A percentile compares a stretch with the other conserved stretches of the same genome.
These are phyloP conservation scores for Eimeria acervulina DNA, from an alignment of 169 alveolate species.

Conservation along the genomic window DNA sequence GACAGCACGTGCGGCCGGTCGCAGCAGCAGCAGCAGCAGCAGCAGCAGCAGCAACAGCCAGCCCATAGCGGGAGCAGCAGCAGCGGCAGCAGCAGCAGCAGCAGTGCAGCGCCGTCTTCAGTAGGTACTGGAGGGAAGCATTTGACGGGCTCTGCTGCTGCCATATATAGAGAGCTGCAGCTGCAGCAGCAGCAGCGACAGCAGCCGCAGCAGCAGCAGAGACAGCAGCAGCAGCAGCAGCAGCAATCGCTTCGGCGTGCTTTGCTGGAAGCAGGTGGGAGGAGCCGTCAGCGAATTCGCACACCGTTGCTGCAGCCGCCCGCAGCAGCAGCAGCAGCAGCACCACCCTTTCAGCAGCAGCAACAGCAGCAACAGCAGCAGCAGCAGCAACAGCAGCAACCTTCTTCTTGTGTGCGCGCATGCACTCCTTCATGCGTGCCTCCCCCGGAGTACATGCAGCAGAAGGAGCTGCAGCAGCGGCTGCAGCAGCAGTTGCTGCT, in stretches of 20 bases:
- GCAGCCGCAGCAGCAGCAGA: conserved; percentile 14
- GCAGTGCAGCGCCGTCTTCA: too few relatives aligned
- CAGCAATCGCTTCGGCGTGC: neutral
- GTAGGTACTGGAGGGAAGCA: too few relatives aligned
- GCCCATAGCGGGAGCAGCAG: neutral
- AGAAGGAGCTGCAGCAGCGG: too few relatives aligned
- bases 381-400: neutral
- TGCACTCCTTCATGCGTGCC: too few relatives aligned
- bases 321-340: neutral
- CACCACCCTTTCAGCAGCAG: neutral
- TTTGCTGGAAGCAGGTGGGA: neutral
- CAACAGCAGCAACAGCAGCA: neutral
- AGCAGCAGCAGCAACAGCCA: neutral
- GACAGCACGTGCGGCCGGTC: neutral
- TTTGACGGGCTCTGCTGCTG: too few relatives aligned
- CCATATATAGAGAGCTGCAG: too few relatives aligned
- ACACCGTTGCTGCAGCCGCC: neutral
- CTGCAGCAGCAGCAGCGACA: neutral
- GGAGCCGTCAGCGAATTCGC: conserved; percentile 11
- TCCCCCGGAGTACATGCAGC: too few relatives aligned
- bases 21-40: conserved; percentile 26
- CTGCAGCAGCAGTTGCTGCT: conserved; percentile 5
- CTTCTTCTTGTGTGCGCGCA: too few relatives aligned
- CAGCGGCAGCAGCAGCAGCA: conserved; percentile 34
- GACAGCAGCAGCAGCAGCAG: conserved; percentile 40